Conservation (phyloP, 139 green algal genomes). For the Prasinococcaceae sp. region DNA sequence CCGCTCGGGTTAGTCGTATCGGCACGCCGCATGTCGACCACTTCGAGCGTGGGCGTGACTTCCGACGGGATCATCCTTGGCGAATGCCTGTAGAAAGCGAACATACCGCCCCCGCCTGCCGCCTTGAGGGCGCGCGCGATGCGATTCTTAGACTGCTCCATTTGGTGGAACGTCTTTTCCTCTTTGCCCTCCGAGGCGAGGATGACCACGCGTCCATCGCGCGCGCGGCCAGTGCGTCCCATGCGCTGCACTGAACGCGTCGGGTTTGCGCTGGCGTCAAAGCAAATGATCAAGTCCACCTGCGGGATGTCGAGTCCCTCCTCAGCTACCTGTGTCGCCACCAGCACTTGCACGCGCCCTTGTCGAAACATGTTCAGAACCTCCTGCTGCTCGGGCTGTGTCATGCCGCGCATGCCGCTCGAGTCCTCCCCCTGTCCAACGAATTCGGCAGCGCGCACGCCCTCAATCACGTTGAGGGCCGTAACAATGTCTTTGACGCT, state of each 20-base stretch:
- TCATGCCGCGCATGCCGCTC: slow-evolving; percentile 19
- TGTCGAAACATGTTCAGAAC: slow-evolving; percentile 35
- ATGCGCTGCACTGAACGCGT: slow-evolving; percentile 72
- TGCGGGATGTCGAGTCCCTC: slow-evolving; percentile 91
- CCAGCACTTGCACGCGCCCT: slow-evolving; percentile 24
- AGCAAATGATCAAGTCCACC: slow-evolving; percentile 90
- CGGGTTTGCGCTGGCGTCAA: slow-evolving; percentile 56
- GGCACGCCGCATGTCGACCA: too few species aligned
- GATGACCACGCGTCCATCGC: slow-evolving; percentile 68
- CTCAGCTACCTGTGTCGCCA: slow-evolving; percentile 89
- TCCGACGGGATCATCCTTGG: too few species aligned
- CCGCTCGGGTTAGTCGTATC: too few species aligned
- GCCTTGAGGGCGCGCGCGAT: too few species aligned
- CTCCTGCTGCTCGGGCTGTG: slow-evolving; percentile 45
- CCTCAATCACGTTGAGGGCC: slow-evolving; percentile 22
- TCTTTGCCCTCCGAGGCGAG: slow-evolving; percentile 46
- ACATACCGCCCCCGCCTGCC: too few species aligned
- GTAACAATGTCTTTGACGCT: slow-evolving; percentile 54
- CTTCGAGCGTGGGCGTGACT: too few species aligned
- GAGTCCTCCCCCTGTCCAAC: slow-evolving; percentile 55
- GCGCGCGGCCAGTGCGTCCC: slow-evolving; percentile 77
- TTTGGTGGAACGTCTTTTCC: slow-evolving; percentile 3
- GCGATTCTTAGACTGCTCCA: slow-evolving; percentile 49
- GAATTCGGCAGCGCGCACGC: slow-evolving; percentile 38
- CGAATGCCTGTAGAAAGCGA: too few species aligned